Conservation (phyloP, 352 stramenopile species). For the Phytophthora cryptogea region DNA sequence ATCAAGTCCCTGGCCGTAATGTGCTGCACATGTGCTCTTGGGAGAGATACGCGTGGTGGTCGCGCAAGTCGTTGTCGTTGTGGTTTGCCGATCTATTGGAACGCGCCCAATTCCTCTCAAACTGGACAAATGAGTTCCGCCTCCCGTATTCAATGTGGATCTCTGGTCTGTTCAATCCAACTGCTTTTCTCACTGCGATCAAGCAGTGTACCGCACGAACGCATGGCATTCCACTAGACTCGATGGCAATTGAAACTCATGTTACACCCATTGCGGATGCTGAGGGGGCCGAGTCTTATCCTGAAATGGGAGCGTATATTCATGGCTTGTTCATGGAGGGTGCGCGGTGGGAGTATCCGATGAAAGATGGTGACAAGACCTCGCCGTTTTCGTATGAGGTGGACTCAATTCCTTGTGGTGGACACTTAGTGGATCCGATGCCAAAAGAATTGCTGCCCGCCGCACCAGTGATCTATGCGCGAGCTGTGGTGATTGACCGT, state of each 20-base stretch:
- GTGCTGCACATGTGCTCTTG: conserved; percentile 75
- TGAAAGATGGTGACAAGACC: conserved; percentile 79
- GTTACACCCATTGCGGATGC: conserved; percentile 73
- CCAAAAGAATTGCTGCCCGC: conserved; percentile 93
- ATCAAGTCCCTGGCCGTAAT: conserved; percentile 82
- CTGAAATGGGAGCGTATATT: conserved; percentile 91
- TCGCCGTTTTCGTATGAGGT: conserved; percentile 83
- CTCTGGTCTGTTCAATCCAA: conserved; percentile 81
- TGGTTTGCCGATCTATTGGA: conserved; percentile 88
- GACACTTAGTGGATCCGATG: conserved; percentile 86
- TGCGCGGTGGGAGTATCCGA: conserved; percentile 83
- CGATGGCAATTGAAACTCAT: conserved; percentile 95
- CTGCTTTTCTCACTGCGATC: conserved; percentile 85
- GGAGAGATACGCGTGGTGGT: conserved; percentile 85
- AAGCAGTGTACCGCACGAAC: conserved; percentile 87
- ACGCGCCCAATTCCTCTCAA: conserved; percentile 60
- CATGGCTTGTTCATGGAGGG: conserved; percentile 96
- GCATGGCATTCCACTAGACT: conserved; percentile 88
- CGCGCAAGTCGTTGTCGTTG: conserved; percentile 70
- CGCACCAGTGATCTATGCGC: conserved; percentile 93
- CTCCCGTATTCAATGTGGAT: conserved; percentile 86
- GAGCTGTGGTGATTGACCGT: conserved; percentile 90
- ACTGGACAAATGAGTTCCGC: conserved; percentile 73
- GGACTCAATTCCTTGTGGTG: conserved; percentile 87
- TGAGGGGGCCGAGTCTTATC: conserved; percentile 69